Base-by-base conservation (phyloP, 2,329 filamentous ascomycete species). In the Orbilia quercus region DNA sequence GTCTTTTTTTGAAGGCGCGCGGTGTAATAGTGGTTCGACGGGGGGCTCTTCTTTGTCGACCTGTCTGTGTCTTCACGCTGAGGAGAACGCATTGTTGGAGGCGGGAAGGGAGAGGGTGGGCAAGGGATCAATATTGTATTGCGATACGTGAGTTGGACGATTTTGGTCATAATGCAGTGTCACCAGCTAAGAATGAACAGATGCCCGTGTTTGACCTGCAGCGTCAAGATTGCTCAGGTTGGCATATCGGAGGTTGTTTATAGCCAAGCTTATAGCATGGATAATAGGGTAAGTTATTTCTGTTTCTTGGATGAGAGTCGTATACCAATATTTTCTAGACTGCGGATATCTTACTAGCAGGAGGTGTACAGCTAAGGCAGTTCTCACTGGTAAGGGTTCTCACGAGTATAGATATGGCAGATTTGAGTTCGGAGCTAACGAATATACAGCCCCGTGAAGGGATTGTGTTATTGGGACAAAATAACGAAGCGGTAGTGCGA, bases 191-290 rank as follows among this genome's bases (percentile, higher is more conserved):
- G 22, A 20, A 75, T 54, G 23, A 44, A 54, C 72, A 86, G 84
- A 0, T 99, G 95, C 81, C 95, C 95, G 2, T 99, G 95, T 80
- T 84, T 99, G 80, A 99, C 95, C 1, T 99, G 95, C 81, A 96
- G 92, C 78, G 96, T 99, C 83, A 99, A 99, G 83, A 98, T 99
- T 79, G 91, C 92, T 20, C 95, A 99, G 82, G 92, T 98, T 6
- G 95, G 95, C 16, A 96, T 99, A 76, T 88, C 87, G 44, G 95
- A 99, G 83, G 95, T 99, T 12, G 93, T 99, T 12, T 99, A 96
- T 79, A 93, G 88, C 76, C 90, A 96, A 79, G 88, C 90, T 23
- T 99, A 99, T 80, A 94, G 94, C 80, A 97, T 99, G 90, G 95
- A 99, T 79, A 86, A 84, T 42, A 88, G 91, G 75, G 84, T 85